Evolutionary conservation across 805 yeast species (phyloP), one percentile per base, ranked within the genome.

Genomic region (Priceomyces fermenticarens): DNA sequence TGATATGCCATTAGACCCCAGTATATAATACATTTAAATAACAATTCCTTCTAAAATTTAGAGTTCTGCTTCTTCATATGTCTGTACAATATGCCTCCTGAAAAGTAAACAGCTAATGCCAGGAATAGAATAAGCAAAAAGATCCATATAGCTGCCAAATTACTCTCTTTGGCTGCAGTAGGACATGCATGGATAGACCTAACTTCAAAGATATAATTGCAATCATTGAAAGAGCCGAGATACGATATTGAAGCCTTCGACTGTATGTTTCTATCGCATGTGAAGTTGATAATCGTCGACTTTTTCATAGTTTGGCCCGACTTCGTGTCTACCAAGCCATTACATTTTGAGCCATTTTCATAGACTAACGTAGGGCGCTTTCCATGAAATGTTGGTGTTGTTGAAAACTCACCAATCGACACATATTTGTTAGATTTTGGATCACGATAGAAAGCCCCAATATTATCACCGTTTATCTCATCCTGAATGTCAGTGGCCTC

Each of bases 161-260:
- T 80, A 53, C 82, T 83, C 10, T 73, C 77, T 50, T 80, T 76
- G 38, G 82, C 80, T 8, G 86, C 70, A 0, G 89, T 83, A 0
- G 95, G 87, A 60, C 97, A 88, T 0, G 95, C 96, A 62, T 83
- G 85, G 32, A 86, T 80, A 3, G 95, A 85, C 48, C 88, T 66
- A 26, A 88, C 88, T 55, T 88, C 96, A 58, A 88, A 88, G 54
- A 83, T 77, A 59, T 86, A 88, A 29, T 83, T 79, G 62, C 97
- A 88, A 46, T 88, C 86, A 57, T 87, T 77, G 32, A 78, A 54
- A 5, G 80, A 79, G 1, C 93, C 93, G 26, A 88, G 74, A 57
- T 73, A 88, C 12, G 85, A 74, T 0, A 88, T 67, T 28, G 78
- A 70, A 0, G 90, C 93, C 45, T 77, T 77, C 4, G 77, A 63